These are phyloP conservation scores for Camellia sinensis DNA, from an alignment of 148 eudicot species.

Conservation along the genomic window DNA sequence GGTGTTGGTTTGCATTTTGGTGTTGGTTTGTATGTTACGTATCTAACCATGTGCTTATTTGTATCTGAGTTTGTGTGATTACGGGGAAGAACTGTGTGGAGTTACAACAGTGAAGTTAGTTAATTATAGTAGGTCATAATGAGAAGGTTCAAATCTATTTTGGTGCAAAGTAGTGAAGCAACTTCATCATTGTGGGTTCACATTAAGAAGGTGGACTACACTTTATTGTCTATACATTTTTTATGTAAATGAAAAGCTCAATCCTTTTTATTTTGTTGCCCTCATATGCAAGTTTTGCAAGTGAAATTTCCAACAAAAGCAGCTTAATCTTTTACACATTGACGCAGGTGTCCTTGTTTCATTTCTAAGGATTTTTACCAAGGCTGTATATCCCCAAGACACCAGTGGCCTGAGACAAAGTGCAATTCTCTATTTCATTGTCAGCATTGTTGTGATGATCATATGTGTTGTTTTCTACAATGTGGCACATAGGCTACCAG, in stretches of 20 bases:
- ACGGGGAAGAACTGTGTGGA: too few species aligned
- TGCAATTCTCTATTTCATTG: conserved; percentile 78
- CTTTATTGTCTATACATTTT: not conserved
- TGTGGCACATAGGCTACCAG: conserved; percentile 68
- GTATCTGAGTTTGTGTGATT: too few species aligned
- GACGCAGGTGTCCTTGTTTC: conserved; percentile 85
- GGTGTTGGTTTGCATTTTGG: too few species aligned
- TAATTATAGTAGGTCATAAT: too few species aligned
- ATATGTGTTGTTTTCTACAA: conserved; percentile 68
- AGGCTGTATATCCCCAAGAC: conserved; percentile 78
- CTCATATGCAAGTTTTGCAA: not conserved
- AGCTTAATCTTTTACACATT: not conserved
- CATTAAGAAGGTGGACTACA: too few species aligned
- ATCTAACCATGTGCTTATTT: too few species aligned
- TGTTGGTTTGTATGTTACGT: too few species aligned
- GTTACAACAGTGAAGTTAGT: too few species aligned
- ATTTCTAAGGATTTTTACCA: conserved; percentile 67
- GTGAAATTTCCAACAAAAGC: not conserved
- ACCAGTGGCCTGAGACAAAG: conserved; percentile 64
- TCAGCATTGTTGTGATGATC: conserved; percentile 69
- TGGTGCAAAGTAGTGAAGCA: too few species aligned
- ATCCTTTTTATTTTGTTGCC: not conserved
- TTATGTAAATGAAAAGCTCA: not conserved
- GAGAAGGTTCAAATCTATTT: too few species aligned
- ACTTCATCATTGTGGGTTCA: too few species aligned